phyloP scores from a whole-genome alignment of 768 basidiomycete species.

The Kwoniella sp. region DNA sequence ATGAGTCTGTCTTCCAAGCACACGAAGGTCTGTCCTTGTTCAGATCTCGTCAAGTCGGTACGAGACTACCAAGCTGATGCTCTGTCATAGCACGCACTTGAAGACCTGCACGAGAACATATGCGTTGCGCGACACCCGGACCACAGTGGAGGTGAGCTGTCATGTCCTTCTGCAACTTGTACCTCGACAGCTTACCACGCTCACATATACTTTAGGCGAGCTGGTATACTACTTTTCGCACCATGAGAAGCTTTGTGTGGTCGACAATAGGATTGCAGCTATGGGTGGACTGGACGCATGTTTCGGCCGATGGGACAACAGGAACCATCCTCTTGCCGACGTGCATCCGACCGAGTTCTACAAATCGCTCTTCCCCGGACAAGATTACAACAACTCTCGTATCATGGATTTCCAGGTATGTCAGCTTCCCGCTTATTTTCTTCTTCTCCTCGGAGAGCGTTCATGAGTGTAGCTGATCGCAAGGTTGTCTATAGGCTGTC shows the following conservation, averaged over 20 bases:
- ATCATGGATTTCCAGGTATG: conserved; percentile 55
- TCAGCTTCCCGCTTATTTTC: not conserved
- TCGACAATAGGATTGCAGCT: conserved; percentile 52
- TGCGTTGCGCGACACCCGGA: conserved; percentile 65
- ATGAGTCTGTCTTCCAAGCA: conserved; percentile 87
- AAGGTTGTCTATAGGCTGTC: conserved; percentile 63
- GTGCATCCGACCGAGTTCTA: conserved; percentile 83
- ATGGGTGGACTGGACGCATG: conserved; percentile 90
- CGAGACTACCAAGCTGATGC: conserved; percentile 14
- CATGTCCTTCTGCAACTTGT: too few species aligned
- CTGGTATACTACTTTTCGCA: conserved; percentile 53
- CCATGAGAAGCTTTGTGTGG: conserved; percentile 54
- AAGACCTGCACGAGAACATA: conserved; percentile 83
- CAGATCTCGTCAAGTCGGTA: not conserved
- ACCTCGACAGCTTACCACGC: not conserved
- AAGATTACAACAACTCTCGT: conserved; percentile 61
- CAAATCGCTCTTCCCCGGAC: conserved; percentile 83
- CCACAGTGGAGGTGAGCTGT: conserved; percentile 40
- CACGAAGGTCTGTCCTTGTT: conserved; percentile 64
- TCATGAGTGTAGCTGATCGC: conserved; percentile 4
- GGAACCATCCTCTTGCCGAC: conserved; percentile 79
- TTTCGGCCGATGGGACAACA: conserved; percentile 96
- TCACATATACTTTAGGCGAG: conserved; percentile 23
- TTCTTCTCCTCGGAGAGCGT: not conserved
- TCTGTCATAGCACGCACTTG: conserved; percentile 67